These are phyloP conservation scores for Mikania micrantha DNA, from an alignment of 129 eudicot species.

Conservation along the genomic window DNA sequence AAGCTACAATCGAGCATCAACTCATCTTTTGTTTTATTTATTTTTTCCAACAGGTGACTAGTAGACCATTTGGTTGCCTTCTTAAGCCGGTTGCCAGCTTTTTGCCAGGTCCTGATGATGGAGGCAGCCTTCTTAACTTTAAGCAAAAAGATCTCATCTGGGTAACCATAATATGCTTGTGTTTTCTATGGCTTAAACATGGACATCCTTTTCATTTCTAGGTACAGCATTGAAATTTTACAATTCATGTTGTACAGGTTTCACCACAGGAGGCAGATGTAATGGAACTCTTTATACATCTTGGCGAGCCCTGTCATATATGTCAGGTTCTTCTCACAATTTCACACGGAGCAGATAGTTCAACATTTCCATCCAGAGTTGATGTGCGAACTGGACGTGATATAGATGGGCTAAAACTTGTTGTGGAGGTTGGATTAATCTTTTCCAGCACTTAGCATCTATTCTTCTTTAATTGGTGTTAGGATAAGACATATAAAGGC, in stretches of 20 bases:
- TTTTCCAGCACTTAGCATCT: constrained; percentile 13
- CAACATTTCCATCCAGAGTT: constrained; percentile 90
- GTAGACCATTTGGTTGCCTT: constrained; percentile 80
- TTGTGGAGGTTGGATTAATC: constrained; percentile 68
- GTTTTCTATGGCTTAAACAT: constrained; percentile 5
- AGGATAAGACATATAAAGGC: constrained; percentile 1
- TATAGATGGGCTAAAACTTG: constrained; percentile 90
- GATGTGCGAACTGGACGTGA: constrained; percentile 88
- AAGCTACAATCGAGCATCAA: constrained; percentile 10
- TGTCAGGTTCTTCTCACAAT: constrained; percentile 90
- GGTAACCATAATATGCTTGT: constrained; percentile 41
- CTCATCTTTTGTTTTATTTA: constrained; percentile 11
- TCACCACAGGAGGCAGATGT: constrained; percentile 86
- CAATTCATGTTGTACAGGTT: constrained; percentile 39
- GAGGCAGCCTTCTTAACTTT: constrained; percentile 72
- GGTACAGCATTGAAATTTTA: constrained; percentile 1
- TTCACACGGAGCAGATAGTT: constrained; percentile 92
- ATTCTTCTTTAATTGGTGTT: background rate
- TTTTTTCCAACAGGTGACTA: constrained; percentile 55
- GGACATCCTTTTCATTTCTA: background rate
- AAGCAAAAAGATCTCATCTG: constrained; percentile 77
- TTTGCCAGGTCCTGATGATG: constrained; percentile 60
- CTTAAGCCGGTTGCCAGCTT: constrained; percentile 84
- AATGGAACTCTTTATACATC: constrained; percentile 81
- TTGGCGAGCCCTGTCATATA: constrained; percentile 95